Evolutionary conservation across 75 land plant species (phyloP).

Genomic region (Cryptomeria japonica): DNA sequence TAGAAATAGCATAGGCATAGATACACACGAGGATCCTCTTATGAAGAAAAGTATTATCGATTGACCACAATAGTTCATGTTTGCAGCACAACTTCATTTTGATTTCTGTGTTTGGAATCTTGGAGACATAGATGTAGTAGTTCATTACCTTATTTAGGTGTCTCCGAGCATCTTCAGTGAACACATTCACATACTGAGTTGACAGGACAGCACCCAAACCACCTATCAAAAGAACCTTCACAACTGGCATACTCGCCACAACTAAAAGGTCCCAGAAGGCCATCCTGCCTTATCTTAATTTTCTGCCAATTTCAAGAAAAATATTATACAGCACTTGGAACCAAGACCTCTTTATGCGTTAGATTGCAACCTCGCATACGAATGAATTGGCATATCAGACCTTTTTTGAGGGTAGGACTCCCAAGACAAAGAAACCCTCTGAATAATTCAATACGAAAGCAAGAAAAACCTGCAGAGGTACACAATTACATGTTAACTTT

Average conservation of each 20-base stretch:
- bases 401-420: not conserved
- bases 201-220: slow-evolving; percentile 66
- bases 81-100: no score
- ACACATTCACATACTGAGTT: slow-evolving; percentile 30
- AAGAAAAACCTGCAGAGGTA: not conserved
- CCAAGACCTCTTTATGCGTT: not conserved
- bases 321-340: not conserved
- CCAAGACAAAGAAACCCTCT: not conserved
- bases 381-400: not conserved
- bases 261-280: slow-evolving; percentile 55
- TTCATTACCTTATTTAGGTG: slow-evolving; percentile 69
- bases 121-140: not conserved
- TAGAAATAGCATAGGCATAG: not conserved
- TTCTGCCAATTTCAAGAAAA: not conserved
- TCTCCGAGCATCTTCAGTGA: slow-evolving; percentile 51
- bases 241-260: slow-evolving; percentile 64
- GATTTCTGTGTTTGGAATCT: not conserved
- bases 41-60: not conserved
- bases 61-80: not conserved
- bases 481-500: no score
- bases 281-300: slow-evolving; percentile 29
- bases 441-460: not conserved
- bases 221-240: slow-evolving; percentile 60
- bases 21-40: not conserved
- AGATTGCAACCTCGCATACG: not conserved